Evolutionary conservation across 2,329 filamentous ascomycete species (phyloP).

Genomic region (Ophiostoma perfectum): DNA sequence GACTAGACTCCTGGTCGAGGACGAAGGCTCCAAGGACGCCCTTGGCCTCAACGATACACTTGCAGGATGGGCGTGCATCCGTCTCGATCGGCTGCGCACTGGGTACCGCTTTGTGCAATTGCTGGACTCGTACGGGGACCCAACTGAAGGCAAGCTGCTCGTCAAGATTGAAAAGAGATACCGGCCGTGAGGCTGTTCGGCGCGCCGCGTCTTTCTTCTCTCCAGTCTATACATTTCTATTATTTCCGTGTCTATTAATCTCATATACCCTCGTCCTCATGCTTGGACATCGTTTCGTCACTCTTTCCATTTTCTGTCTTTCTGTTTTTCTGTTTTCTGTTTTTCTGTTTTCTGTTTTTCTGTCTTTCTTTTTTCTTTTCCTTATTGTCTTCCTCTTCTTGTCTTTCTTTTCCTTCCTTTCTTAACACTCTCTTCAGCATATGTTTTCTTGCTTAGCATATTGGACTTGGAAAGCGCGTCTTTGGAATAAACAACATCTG

Average conservation of each 20-base stretch:
- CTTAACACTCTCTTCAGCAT: not conserved
- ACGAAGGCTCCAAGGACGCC: constrained; percentile 36
- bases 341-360: not conserved
- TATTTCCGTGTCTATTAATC: not conserved
- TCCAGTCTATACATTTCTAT: not conserved
- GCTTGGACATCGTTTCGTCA: not conserved
- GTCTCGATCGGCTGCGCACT: constrained; percentile 50
- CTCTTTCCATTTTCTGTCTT: no score
- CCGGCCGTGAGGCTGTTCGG: constrained; percentile 22
- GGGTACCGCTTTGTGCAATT: constrained; percentile 53
- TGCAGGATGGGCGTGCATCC: constrained; percentile 54
- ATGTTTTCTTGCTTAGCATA: not conserved
- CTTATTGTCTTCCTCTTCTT: not conserved
- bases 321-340: not conserved
- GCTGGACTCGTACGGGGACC: constrained; percentile 41
- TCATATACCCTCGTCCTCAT: not conserved
- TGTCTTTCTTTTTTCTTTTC: not conserved
- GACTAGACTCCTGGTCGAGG: constrained; percentile 50
- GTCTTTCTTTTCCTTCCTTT: not conserved
- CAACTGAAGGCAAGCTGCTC: constrained; percentile 45
- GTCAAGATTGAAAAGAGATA: constrained; percentile 49
- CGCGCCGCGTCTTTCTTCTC: no score
- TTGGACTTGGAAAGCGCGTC: no score
- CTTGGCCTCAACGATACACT: constrained; percentile 29
- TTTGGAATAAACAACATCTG: no score